Base-by-base conservation (phyloP, 202 grass and related monocot genomes). In the Alloteropsis angusta region DNA sequence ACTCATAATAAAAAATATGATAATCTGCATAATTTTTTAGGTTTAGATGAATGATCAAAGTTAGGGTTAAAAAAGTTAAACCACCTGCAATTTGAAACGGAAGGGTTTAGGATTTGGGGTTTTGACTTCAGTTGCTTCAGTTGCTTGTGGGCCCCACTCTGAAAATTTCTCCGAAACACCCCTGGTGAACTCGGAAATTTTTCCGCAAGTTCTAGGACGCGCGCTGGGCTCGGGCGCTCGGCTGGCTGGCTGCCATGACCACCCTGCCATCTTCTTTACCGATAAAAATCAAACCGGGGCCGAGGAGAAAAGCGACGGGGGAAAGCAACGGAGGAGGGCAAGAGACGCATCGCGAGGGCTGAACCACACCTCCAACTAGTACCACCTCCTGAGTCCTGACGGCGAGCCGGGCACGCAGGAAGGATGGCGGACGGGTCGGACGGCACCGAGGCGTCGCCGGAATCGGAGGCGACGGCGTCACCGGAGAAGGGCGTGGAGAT, bases 401-500 rank as follows among this genome's bases (percentile, higher is more conserved):
- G 56, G 42, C 26, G 76, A 39, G 38, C 47, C 48, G 72, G 21
- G 57, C 35, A 42, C 43, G 28, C 32, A 64, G n/a, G n/a, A 80
- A 37, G n/a, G 45, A 80, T 85, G 76, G 71, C 49, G 18, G 67
- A 81, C 50, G 88, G 87, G 64, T 61, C 81, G 74, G 84, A 81
- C 55, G 84, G 78, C 53, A 59, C 80, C 48, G 76, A 60, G 66
- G 81, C 75, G 76, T 85, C 84, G 68, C 82, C 76, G 79, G 67
- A 81, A 61, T 54, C 61, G 70, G 84, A 69, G 75, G 53, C 32
- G 70, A 18, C 64, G 73, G 62, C 23, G 86, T 47, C 26, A 35
- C 48, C 7, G 15, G 34, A n/a, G 47, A 46, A 22, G 48, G 65
- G 67, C 59, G 71, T 39, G 26, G 88, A 94, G 91, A 92, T 97